Evolutionary conservation across 2,329 filamentous ascomycete species (phyloP), one percentile per base, ranked within the genome.

Genomic region (Pseudogymnoascus sp.): DNA sequence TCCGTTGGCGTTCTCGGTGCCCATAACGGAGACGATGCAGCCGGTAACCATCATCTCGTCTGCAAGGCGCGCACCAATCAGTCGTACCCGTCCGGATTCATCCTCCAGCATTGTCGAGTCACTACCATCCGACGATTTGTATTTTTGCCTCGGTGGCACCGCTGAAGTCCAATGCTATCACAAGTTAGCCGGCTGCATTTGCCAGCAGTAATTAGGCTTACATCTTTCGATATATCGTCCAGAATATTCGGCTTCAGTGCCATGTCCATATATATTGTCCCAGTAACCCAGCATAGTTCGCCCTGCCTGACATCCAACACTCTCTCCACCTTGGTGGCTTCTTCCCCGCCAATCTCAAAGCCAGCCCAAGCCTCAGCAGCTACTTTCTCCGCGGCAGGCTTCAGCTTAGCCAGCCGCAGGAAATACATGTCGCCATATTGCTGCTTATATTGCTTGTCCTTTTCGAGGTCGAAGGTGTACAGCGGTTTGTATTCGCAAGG

Each of bases 361-460:
- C 85, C 88, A 57, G 85, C 81, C 91, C 95, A 99, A 5, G 88
- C 86, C 36, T 87, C 86, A 14, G 78, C 76, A 0, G 93, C 93
- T 61, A 90, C 82, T 66, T 83, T 77, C 70, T 96, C 90, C 0
- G 96, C 89, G 0, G 85, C 83, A 8, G 92, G 90, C 77, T 93
- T 97, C 74, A 99, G 85, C 76, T 90, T 89, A 39, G 91, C 86
- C 23, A 99, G 83, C 11, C 95, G 89, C 69, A 97, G 75, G 74
- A 97, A 99, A 81, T 99, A 99, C 85, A 97, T 93, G 76, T 99
- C 95, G 67, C 89, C 91, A 83, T 90, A 99, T 77, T 99, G 95
- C 75, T 97, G 95, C 74, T 93, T 82, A 75, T 97, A 99, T 63
- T 92, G 88, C 66, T 83, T 83, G 65, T 83, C 79, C 71, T 83